phyloP scores from a whole-genome alignment of 148 eudicot genomes.

The Beta vulgaris region DNA sequence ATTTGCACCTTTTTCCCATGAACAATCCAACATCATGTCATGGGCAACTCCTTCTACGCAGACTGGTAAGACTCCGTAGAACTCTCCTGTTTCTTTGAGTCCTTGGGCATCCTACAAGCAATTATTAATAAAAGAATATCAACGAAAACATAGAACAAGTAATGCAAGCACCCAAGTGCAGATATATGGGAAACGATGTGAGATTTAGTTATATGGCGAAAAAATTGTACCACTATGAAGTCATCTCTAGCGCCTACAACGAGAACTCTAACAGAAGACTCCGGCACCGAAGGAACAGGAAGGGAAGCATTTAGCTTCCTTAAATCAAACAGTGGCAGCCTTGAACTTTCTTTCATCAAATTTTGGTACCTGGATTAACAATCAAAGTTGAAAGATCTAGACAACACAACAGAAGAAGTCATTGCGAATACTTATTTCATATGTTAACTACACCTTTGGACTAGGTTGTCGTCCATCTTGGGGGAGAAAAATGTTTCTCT shows the following conservation, averaged over 20 bases:
- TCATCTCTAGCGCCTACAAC: slow-evolving; percentile 80
- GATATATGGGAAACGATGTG: background rate
- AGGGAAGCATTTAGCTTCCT: slow-evolving; percentile 92
- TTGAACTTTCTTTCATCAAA: slow-evolving; percentile 88
- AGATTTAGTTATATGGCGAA: background rate
- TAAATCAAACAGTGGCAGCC: slow-evolving; percentile 87
- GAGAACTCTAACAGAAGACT: slow-evolving; percentile 51
- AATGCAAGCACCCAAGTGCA: background rate
- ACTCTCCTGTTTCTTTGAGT: slow-evolving; percentile 71
- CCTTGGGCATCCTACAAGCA: slow-evolving; percentile 69
- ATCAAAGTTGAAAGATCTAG: background rate
- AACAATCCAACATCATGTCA: slow-evolving; percentile 90
- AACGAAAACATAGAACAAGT: background rate
- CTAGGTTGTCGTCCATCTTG: slow-evolving; percentile 65
- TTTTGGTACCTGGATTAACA: slow-evolving; percentile 60
- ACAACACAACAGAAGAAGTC: background rate
- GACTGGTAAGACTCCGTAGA: slow-evolving; percentile 71
- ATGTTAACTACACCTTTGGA: too few relatives aligned
- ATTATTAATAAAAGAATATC: background rate
- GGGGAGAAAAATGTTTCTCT: slow-evolving; percentile 90
- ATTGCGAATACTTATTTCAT: too few relatives aligned
- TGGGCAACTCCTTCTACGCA: slow-evolving; percentile 76
- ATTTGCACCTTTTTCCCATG: slow-evolving; percentile 78
- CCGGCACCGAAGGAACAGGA: slow-evolving; percentile 68
- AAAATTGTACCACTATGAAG: slow-evolving; percentile 70